Evolutionary conservation across 2,329 filamentous ascomycete species (phyloP), one percentile per base, ranked within the genome.

Genomic region (Fusarium pseudocircinatum): DNA sequence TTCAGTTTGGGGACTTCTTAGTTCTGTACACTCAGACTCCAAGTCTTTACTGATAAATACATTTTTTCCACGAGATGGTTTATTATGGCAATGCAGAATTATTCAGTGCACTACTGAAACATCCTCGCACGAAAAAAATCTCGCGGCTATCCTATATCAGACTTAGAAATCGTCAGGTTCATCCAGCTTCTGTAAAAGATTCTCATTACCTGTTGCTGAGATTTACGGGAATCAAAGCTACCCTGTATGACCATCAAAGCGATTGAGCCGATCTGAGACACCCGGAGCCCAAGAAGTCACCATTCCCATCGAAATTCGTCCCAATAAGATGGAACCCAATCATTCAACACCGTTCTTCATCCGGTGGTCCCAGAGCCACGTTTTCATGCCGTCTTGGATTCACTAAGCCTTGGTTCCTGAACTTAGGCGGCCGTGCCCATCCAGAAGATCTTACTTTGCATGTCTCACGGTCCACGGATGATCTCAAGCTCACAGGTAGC

Each of bases 361-460:
- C 20, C 4, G 30, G n/a, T 7, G 40, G 54, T 18, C 26, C 4
- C 20, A 37, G 42, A 58, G 12, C 40, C 40, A 58, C 54, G 54
- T 58, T 50, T 37, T 37, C 26, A 26, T 47, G 13, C 32, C 40
- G 7, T n/a, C 24, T 49, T 58, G 42, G 12, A 58, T 8, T 34
- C 20, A n/a, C 40, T 58, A 52, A 36, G 47, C 28, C 34, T 59
- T 58, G 28, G 40, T 64, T 58, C 44, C 59, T 69, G 64, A 52
- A 12, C 40, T 46, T 58, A 26, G 13, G 30, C 39, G n/a, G 34
- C n/a, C 40, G 36, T 64, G 36, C 20, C 16, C 24, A 6, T 32
- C 39, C 9, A 32, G 46, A 40, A n/a, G 20, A 47, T 58, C 46
- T 28, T 28, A 16, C 30, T 49, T 49, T n/a, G 16, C 42, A 43